Base-by-base conservation (phyloP, 73 alveolate genomes). In the Paramecium caudatum region DNA sequence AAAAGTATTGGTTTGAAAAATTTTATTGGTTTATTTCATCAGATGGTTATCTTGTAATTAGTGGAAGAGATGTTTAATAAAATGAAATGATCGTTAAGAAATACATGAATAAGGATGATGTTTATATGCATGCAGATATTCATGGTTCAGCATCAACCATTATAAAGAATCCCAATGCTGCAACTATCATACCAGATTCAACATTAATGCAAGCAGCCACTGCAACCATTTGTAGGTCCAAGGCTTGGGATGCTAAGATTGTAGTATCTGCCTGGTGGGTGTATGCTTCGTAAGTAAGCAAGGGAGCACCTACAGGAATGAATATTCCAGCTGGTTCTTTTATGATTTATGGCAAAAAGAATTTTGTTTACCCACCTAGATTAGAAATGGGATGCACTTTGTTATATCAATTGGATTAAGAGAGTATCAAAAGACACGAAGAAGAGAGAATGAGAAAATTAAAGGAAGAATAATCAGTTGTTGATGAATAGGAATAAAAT, bases 301-400 rank as follows among this genome's bases (percentile, higher is more conserved):
- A 96, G 91, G 91, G 97, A 36, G 97, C 98, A 12, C 97, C 97
- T 15, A 91, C 97, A 43, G 98, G 93, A 39, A 90, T 87, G 65
- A 94, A 93, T 65, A 69, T 96, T 5, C 86, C 96, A 2, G 91
- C 96, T 23, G 99, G 99, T 19, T 80, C 96, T 27, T 96, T 96
- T 84, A 95, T 96, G 96, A 95, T 96, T 47, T 36, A 96, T 65
- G 99, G 99, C 4, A 96, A 96, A 87, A 96, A 95, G 93, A 96
- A 96, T 90, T 94, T 83, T 65, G 46, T 96, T 12, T 88, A 82
- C 32, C 99, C 99, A 16, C 47, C 91, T n/a, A 94, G 93, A 82
- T 95, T 96, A 32, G 98, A 96, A 81, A 93, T 96, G 90, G 97
- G 98, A 10, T 82, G 95, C 81, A 91, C 97, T 13, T 39, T 96